These are phyloP conservation scores for Penicillium argentinense DNA, from an alignment of 495 filamentous ascomycete genomes.

Conservation along the genomic window DNA sequence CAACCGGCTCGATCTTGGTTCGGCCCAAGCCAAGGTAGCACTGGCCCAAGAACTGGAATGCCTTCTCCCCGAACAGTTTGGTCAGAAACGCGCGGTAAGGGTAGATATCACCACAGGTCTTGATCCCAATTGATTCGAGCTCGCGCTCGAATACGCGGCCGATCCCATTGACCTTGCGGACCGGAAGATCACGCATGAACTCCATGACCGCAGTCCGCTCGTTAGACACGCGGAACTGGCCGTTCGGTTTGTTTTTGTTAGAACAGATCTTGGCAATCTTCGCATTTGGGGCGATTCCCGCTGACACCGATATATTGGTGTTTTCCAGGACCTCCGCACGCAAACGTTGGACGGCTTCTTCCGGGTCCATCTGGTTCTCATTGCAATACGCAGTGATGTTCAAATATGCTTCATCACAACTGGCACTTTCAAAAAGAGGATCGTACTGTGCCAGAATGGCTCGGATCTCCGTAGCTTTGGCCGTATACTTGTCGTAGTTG, in stretches of 20 bases:
- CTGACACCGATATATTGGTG: constrained; percentile 85
- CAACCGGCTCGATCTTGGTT: constrained; percentile 83
- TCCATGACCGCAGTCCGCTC: constrained; percentile 72
- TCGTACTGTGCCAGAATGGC: constrained; percentile 84
- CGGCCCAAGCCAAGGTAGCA: constrained; percentile 85
- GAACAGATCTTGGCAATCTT: constrained; percentile 93
- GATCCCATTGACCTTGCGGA: constrained; percentile 89
- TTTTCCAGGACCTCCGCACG: constrained; percentile 73
- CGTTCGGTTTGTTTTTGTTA: constrained; percentile 95
- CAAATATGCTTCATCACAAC: constrained; percentile 93
- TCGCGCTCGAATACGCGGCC: constrained; percentile 94
- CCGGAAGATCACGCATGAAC: constrained; percentile 81
- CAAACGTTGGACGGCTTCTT: constrained; percentile 72
- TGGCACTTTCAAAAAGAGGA: constrained; percentile 85
- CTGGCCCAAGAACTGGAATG: constrained; percentile 79
- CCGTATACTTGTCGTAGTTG: constrained; percentile 88
- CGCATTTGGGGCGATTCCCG: constrained; percentile 90
- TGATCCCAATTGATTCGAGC: constrained; percentile 80
- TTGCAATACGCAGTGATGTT: constrained; percentile 89
- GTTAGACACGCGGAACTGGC: constrained; percentile 75
- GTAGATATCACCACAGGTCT: constrained; percentile 89
- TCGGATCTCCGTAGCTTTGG: constrained; percentile 87
- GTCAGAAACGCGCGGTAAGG: constrained; percentile 66
- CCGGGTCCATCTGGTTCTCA: constrained; percentile 64
- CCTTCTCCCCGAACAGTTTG: constrained; percentile 87